These are phyloP conservation scores for Ramaria rubella DNA, from an alignment of 768 basidiomycete genomes.

Conservation along the genomic window DNA sequence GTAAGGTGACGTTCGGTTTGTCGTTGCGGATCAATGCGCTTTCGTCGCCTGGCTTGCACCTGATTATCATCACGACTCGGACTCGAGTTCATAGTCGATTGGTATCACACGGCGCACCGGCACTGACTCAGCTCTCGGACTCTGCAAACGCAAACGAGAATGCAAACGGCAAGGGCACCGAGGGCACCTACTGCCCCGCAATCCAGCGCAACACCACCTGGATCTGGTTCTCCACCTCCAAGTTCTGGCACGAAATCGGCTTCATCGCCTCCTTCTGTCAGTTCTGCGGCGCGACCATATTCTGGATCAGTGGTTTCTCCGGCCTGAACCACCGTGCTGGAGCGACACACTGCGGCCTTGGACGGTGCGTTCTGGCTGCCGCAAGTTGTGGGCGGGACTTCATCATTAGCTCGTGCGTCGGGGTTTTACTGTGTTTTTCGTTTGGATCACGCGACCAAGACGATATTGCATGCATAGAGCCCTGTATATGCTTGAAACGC, in stretches of 20 bases:
- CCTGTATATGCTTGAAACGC: slow-evolving; percentile 49
- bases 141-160: slow-evolving; percentile 8
- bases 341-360: slow-evolving; percentile 23
- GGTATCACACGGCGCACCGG: no score
- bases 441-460: background rate
- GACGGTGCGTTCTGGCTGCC: slow-evolving; percentile 57
- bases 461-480: slow-evolving; percentile 12
- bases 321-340: slow-evolving; percentile 31
- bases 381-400: slow-evolving; percentile 58
- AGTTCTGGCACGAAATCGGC: slow-evolving; percentile 38
- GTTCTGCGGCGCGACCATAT: slow-evolving; percentile 48
- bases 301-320: slow-evolving; percentile 50
- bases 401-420: slow-evolving; percentile 38
- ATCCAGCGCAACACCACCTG: slow-evolving; percentile 22
- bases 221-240: slow-evolving; percentile 28
- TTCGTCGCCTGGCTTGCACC: no score
- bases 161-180: slow-evolving; percentile 13
- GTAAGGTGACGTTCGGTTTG: no score
- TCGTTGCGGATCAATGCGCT: no score
- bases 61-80: no score
- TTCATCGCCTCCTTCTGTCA: slow-evolving; percentile 47
- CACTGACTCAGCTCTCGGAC: no score
- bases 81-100: no score
- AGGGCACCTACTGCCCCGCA: slow-evolving; percentile 20
- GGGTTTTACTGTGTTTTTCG: background rate